Percentiles rank a stretch among this genome's conserved stretches.
phyloP scores from a whole-genome alignment of 176 grass and related monocot species.

The Poa pratensis region DNA sequence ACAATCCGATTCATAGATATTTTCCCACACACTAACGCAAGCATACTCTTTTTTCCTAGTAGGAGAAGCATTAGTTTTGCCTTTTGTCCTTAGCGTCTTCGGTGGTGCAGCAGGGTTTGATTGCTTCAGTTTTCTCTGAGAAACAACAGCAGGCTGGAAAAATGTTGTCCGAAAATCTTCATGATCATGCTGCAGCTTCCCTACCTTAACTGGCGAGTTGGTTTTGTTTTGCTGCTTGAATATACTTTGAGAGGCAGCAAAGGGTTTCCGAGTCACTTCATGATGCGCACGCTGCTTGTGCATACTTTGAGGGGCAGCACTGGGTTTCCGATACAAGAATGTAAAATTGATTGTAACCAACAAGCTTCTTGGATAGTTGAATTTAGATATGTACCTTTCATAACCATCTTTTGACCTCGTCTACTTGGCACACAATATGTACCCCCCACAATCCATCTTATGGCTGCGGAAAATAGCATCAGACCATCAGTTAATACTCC shows the following conservation, averaged over 20 bases:
- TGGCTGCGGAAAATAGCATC: constrained; percentile 62
- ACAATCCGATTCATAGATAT: constrained; percentile 64
- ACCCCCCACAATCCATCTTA: constrained; percentile 57
- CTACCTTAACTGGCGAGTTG: constrained; percentile 25
- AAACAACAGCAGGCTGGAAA: background rate
- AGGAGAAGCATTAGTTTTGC: constrained; percentile 21
- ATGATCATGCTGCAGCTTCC: background rate
- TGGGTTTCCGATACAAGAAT: background rate
- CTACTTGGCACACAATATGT: constrained; percentile 23
- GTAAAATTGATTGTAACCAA: constrained; percentile 9
- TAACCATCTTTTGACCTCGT: constrained; percentile 41
- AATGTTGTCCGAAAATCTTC: background rate
- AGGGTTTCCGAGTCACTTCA: background rate
- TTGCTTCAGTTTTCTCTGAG: background rate
- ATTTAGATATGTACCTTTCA: constrained; percentile 46
- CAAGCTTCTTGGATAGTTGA: constrained; percentile 14
- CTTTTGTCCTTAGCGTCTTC: background rate
- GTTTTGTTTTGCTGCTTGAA: background rate
- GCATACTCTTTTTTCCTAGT: constrained; percentile 38
- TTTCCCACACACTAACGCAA: constrained; percentile 52
- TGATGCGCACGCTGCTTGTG: background rate
- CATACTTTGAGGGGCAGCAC: background rate
- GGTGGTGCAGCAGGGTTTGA: background rate
- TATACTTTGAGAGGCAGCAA: constrained; percentile 9
- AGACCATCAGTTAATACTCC: constrained; percentile 45